These are phyloP conservation scores for Purshia tridentata DNA, from an alignment of 306 rosid genomes.

Conservation along the genomic window DNA sequence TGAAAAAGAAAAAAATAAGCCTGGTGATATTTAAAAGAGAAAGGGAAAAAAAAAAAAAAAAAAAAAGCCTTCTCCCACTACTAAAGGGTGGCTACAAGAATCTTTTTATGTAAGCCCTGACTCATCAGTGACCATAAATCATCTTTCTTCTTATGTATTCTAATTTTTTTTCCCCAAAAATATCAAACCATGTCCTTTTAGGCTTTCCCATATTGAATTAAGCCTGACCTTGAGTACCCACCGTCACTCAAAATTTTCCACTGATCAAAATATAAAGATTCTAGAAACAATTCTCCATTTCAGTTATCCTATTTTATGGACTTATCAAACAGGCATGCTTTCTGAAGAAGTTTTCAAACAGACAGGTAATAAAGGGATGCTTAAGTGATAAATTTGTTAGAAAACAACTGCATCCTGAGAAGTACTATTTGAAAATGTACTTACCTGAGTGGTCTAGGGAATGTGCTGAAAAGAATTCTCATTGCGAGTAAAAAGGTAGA, in stretches of 20 bases:
- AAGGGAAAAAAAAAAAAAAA: too few species aligned
- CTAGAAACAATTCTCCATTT: neutral
- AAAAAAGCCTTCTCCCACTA: neutral
- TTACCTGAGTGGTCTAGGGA: slow-evolving; percentile 52
- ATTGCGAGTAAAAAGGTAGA: slow-evolving; percentile 48
- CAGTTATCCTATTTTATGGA: neutral
- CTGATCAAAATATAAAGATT: neutral
- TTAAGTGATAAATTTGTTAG: neutral
- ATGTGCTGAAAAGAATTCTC: slow-evolving; percentile 48
- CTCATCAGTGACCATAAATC: neutral
- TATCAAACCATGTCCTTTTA: neutral
- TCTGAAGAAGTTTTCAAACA: neutral
- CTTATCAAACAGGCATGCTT: neutral
- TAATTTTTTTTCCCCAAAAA: neutral
- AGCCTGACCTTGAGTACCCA: neutral
- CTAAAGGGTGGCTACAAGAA: slow-evolving; percentile 19
- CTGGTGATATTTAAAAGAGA: too few species aligned
- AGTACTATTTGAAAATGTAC: neutral
- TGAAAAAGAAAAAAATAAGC: too few species aligned
- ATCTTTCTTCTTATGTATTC: neutral
- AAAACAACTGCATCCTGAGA: neutral
- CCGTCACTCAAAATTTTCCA: neutral
- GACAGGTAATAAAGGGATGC: neutral
- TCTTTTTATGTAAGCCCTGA: slow-evolving; percentile 5
- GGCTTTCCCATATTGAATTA: neutral